Evolutionary conservation across 164 flowering plant species (phyloP), one percentile per base, ranked within the genome.

Genomic region (Magnolia officinalis): DNA sequence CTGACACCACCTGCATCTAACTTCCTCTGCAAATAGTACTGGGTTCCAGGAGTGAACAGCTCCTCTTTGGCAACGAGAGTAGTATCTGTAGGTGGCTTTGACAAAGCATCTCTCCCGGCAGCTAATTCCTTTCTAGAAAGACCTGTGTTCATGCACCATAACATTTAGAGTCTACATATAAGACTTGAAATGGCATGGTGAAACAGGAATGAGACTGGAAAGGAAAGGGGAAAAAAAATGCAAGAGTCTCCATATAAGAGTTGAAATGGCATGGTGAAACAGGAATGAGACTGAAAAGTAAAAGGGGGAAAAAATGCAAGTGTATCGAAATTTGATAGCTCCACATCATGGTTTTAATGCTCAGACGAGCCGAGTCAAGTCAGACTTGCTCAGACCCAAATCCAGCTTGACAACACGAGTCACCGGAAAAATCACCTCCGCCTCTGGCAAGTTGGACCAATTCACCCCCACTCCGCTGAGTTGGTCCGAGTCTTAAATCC

Each of bases 11-110:
- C 31, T 3, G 61, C 9, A 19, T 84, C 88, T n/a, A 73, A 65
- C 14, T 84, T 84, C 80, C 96, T 89, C 86, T 85, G 91, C 24
- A 83, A 21, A 76, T 55, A 79, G 72, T 81, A 83, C 50, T 77
- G 31, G 0, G 75, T 75, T 49, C 86, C 86, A 5, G 86, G 86
- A 10, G 77, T 45, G 82, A 89, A 89, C 79, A 96, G 81, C 84
- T 96, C 96, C 79, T 84, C 90, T 8, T 75, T 72, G n/a, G 49
- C 23, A 10, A 51, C 24, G 65, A 71, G 24, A 64, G 78, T 70
- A 72, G 74, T 51, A 49, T 67, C 72, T 59, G 70, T 67, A 29
- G 21, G 73, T n/a, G 74, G 1, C 63, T 76, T 78, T 63, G 80
- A 37, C 65, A 70, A 63, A 69, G 84, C 63, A 31, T 50, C 72